Evolutionary conservation across 306 rosid genomes (phyloP), one percentile per base, ranked within the genome.

Genomic region (Begonia loranthoides): DNA sequence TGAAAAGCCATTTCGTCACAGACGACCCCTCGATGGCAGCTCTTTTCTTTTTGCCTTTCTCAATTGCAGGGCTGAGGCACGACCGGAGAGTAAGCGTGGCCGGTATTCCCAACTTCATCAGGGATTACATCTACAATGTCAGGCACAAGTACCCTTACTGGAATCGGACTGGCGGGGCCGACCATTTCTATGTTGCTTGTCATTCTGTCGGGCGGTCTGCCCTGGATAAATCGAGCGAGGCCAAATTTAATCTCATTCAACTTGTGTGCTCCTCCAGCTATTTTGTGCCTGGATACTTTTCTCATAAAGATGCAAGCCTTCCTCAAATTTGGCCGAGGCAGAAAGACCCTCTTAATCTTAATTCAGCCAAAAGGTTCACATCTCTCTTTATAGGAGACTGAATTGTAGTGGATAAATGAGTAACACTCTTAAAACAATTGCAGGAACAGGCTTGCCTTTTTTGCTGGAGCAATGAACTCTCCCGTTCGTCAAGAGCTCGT

Each of bases 251-350:
- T 51, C 75, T 81, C 48, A 76, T 84, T 54, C 88, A 84, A 71
- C 69, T 83, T 66, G 93, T 83, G 51, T 87, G 88, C 49, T 87
- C 93, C 1, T 78, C 96, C 15, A 81, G 72, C 75, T 84, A 79
- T 67, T 74, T 79, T 62, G 44, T 77, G 14, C 47, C 64, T 4
- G 86, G 86, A 9, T 79, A 75, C 65, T 55, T 75, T 57, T 54
- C 89, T 43, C 93, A 82, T 50, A 82, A 87, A 72, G 95, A 82
- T 77, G 72, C 82, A 12, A 69, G 73, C 52, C 76, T 82, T 16
- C 95, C 95, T 1, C 93, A 87, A 65, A 71, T 87, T 56, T 87
- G 93, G 82, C 93, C 95, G 2, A 75, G 88, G 66, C 58, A 71
- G 28, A 70, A 66, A 50, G 68, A 77, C 21, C 76, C 74, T 54